Evolutionary conservation across 768 basidiomycete genomes (phyloP).

Genomic region (Hygrophoropsis aurantiaca): DNA sequence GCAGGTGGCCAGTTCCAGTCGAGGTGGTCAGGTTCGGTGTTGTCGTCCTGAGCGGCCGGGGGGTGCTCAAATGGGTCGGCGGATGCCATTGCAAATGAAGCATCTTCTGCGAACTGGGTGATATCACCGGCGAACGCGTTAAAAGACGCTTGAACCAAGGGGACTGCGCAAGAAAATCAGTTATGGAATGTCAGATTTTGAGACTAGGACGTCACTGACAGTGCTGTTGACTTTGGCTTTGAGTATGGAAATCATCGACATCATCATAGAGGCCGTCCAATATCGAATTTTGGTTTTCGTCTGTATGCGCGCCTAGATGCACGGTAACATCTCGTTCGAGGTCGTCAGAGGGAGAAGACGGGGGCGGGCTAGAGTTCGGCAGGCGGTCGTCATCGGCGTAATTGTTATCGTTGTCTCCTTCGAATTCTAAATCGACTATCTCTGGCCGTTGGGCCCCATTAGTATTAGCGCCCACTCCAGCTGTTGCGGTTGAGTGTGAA

Average conservation of each 20-base stretch:
- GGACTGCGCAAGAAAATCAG: no score
- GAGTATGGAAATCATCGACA: neutral
- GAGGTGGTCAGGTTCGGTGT: conserved; percentile 16
- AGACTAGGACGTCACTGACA: no score
- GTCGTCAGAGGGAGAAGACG: conserved; percentile 5
- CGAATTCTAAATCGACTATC: conserved; percentile 1
- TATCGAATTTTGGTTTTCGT: neutral
- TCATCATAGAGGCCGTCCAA: conserved; percentile 7
- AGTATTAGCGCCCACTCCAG: no score
- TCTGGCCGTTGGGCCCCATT: neutral
- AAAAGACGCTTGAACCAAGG: no score
- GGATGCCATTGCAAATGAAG: neutral
- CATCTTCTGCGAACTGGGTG: no score
- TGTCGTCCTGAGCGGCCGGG: conserved; percentile 7
- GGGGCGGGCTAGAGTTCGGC: conserved; percentile 7
- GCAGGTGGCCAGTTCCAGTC: conserved; percentile 39
- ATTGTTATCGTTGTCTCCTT: no score
- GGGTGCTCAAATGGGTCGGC: neutral
- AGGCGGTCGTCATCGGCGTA: conserved; percentile 3
- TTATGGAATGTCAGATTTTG: no score
- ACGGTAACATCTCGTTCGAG: neutral
- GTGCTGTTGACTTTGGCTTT: no score
- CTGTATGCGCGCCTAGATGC: neutral
- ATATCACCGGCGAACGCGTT: no score
- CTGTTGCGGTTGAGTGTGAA: no score